Evolutionary conservation across 768 basidiomycete species (phyloP).

Genomic region (Trametes gibbosa): DNA sequence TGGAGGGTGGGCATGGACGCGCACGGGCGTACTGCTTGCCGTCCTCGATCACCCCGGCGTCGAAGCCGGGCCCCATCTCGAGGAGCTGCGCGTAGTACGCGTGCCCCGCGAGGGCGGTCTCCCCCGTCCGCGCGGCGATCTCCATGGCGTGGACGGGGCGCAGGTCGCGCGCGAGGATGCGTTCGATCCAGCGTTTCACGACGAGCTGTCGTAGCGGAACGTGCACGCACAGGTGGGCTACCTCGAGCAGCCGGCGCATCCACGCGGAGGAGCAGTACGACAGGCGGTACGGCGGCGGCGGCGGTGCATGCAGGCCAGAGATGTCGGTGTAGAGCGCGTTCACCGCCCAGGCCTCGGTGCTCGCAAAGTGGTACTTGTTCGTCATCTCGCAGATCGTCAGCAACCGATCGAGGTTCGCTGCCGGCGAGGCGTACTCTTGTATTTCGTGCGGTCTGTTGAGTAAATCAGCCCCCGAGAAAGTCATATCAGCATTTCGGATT

Average conservation of each 20-base stretch:
- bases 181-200: constrained; percentile 34
- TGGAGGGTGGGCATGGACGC: not conserved
- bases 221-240: constrained; percentile 34
- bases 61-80: constrained; percentile 24
- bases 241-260: constrained; percentile 34
- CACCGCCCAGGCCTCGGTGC: constrained; percentile 38
- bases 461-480: not conserved
- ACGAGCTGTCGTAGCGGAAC: constrained; percentile 26
- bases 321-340: constrained; percentile 32
- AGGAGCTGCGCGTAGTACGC: constrained; percentile 38
- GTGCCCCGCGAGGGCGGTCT: constrained; percentile 30
- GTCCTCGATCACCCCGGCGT: constrained; percentile 16
- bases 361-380: constrained; percentile 38
- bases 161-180: constrained; percentile 31
- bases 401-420: constrained; percentile 34
- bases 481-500: too few relatives aligned
- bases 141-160: constrained; percentile 32
- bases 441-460: constrained; percentile 19
- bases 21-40: constrained; percentile 5
- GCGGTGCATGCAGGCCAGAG: constrained; percentile 25
- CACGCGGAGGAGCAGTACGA: constrained; percentile 29
- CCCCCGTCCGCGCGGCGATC: constrained; percentile 29
- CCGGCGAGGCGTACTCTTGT: constrained; percentile 30
- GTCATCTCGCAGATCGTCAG: constrained; percentile 41
- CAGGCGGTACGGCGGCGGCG: constrained; percentile 18